phyloP scores from a whole-genome alignment of 2,329 filamentous ascomycete genomes.

The Xylogone sp. region DNA sequence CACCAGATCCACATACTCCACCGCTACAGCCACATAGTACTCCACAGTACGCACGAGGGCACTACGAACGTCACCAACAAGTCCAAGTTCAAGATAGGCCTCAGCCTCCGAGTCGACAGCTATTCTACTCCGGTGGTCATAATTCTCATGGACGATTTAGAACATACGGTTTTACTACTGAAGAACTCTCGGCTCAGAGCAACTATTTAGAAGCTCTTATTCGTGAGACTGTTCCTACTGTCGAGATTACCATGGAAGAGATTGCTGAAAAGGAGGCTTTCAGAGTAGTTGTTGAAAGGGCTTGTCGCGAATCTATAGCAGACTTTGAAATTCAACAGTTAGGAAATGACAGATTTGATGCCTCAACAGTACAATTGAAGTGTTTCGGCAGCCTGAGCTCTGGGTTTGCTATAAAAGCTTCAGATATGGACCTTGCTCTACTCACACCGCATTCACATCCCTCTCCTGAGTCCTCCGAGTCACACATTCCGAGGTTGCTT shows the following conservation, averaged over 20 bases:
- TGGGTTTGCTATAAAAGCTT: slow-evolving; percentile 82
- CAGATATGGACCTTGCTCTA: slow-evolving; percentile 85
- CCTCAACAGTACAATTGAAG: slow-evolving; percentile 60
- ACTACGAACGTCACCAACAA: slow-evolving; percentile 1
- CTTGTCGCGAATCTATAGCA: slow-evolving; percentile 58
- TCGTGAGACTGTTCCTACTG: slow-evolving; percentile 20
- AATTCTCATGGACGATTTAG: slow-evolving; percentile 12
- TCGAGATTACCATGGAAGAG: slow-evolving; percentile 60
- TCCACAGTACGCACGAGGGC: neutral
- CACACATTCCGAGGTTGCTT: slow-evolving; percentile 67
- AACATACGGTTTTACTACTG: slow-evolving; percentile 17
- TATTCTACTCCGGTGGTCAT: slow-evolving; percentile 22
- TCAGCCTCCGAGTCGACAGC: slow-evolving; percentile 21
- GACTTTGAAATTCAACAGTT: slow-evolving; percentile 44
- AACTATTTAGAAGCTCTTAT: slow-evolving; percentile 47
- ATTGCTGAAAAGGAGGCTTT: slow-evolving; percentile 70
- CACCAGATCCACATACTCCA: neutral
- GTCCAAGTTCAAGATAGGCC: slow-evolving; percentile 12
- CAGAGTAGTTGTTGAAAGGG: slow-evolving; percentile 57
- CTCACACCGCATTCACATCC: slow-evolving; percentile 59
- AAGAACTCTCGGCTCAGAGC: slow-evolving; percentile 47
- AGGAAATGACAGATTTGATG: slow-evolving; percentile 42
- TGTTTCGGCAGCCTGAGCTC: slow-evolving; percentile 82
- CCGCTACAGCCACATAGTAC: neutral
- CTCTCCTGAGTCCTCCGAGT: slow-evolving; percentile 50